Conservation (phyloP, 2,329 filamentous ascomycete genomes). For the Dothideomycetidae sp. region DNA sequence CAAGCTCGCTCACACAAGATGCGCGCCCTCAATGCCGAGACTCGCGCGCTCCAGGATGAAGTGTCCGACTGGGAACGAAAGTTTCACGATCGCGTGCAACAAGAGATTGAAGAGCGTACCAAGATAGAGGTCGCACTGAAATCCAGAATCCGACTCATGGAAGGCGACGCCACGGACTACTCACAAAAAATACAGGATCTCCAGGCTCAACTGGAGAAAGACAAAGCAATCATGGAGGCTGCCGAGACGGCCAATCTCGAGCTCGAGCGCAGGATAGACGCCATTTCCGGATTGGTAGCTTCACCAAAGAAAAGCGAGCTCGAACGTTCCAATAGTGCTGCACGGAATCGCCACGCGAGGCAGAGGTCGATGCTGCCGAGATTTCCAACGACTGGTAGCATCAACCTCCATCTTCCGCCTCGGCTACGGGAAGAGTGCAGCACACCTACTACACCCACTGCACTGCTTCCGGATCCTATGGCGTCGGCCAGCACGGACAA, state of each 20-base stretch:
- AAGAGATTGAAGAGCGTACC: constrained; percentile 19
- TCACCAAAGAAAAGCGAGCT: constrained; percentile 25
- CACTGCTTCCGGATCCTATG: constrained; percentile 2
- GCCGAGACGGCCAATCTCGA: constrained; percentile 24
- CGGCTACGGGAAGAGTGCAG: constrained; percentile 1
- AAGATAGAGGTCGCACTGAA: constrained; percentile 20
- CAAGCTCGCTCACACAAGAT: constrained; percentile 25
- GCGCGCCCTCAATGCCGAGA: constrained; percentile 23
- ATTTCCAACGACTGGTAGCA: constrained; percentile 21
- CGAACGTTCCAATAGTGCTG: constrained; percentile 17
- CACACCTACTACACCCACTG: constrained; percentile 4
- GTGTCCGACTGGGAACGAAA: constrained; percentile 24
- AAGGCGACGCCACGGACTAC: constrained; percentile 19
- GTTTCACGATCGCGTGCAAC: constrained; percentile 24
- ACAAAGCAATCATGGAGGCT: constrained; percentile 19
- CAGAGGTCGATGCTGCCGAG: constrained; percentile 23
- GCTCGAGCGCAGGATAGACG: constrained; percentile 26
- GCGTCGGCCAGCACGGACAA: constrained; percentile 7
- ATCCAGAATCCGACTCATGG: constrained; percentile 17
- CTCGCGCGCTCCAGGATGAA: constrained; percentile 21
- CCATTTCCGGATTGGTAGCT: constrained; percentile 25
- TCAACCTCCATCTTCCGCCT: constrained; percentile 11
- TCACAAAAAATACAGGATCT: constrained; percentile 21
- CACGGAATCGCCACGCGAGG: constrained; percentile 16
- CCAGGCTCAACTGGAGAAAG: constrained; percentile 20